Conservation (phyloP, 192 early-diverging fungal genomes). For the Diversispora eburnea region DNA sequence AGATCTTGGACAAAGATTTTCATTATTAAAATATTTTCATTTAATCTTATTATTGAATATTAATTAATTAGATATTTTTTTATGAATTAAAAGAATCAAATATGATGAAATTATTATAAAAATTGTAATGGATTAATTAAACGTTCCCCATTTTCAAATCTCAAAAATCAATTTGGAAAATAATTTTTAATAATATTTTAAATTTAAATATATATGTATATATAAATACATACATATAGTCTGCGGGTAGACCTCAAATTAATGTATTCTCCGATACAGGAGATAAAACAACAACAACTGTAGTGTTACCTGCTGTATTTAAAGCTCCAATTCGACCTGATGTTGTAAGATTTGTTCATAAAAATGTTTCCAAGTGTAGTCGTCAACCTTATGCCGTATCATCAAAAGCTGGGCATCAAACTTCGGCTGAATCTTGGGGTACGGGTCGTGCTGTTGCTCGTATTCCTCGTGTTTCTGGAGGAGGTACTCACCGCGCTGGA, state of each 20-base stretch:
- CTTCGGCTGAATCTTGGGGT: conserved; percentile 97
- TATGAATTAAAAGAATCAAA: no score
- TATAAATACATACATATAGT: conserved; percentile 10
- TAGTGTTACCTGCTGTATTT: conserved; percentile 88
- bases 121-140: no score
- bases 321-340: conserved; percentile 95
- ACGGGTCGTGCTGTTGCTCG: conserved; percentile 98
- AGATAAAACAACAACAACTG: conserved; percentile 67
- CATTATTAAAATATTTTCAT: no score
- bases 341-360: conserved; percentile 93
- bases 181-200: no score
- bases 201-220: no score
- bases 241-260: conserved; percentile 78
- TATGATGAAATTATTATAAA: no score
- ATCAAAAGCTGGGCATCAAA: conserved; percentile 97
- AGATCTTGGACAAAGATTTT: no score
- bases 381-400: conserved; percentile 95
- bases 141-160: no score
- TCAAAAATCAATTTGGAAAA: no score
- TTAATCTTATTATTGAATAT: no score
- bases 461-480: conserved; percentile 97
- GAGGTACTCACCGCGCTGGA: conserved; percentile 95
- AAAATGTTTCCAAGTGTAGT: conserved; percentile 98
- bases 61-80: no score
- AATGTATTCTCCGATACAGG: conserved; percentile 84